A percentile compares a stretch with the other conserved stretches of the same genome.
These are phyloP conservation scores for Nymphaea thermarum DNA, from an alignment of 164 flowering plant genomes.

Conservation along the genomic window DNA sequence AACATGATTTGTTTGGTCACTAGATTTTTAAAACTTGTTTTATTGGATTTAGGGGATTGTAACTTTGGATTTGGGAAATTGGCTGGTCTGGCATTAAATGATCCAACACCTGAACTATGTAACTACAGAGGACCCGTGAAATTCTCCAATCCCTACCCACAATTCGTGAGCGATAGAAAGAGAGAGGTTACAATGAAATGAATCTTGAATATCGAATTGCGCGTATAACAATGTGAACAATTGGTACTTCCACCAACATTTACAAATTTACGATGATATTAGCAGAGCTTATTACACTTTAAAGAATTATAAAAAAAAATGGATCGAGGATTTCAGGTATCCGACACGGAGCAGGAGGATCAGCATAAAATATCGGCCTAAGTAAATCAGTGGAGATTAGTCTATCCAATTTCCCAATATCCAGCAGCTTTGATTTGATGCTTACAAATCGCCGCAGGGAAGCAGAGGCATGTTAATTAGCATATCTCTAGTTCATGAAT, in stretches of 20 bases:
- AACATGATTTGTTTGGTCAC: too few relatives aligned
- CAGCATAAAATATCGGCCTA: not conserved
- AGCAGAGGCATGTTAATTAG: not conserved
- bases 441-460: not conserved
- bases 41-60: too few relatives aligned
- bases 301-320: not conserved
- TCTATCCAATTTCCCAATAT: not conserved
- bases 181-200: not conserved
- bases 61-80: too few relatives aligned
- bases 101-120: too few relatives aligned
- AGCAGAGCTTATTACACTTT: not conserved
- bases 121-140: too few relatives aligned
- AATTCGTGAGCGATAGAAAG: too few relatives aligned
- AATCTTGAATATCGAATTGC: not conserved
- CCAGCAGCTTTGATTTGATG: not conserved
- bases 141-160: too few relatives aligned
- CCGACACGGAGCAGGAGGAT: not conserved
- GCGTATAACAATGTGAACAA: not conserved
- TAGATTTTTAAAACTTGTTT: too few relatives aligned
- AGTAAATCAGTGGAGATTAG: not conserved
- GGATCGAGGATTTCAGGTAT: not conserved
- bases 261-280: not conserved
- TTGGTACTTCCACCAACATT: not conserved
- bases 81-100: too few relatives aligned
- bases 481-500: constrained; percentile 65